These are phyloP conservation scores for Orbilia javanica DNA, from an alignment of 2,329 filamentous ascomycete species.

Conservation along the genomic window DNA sequence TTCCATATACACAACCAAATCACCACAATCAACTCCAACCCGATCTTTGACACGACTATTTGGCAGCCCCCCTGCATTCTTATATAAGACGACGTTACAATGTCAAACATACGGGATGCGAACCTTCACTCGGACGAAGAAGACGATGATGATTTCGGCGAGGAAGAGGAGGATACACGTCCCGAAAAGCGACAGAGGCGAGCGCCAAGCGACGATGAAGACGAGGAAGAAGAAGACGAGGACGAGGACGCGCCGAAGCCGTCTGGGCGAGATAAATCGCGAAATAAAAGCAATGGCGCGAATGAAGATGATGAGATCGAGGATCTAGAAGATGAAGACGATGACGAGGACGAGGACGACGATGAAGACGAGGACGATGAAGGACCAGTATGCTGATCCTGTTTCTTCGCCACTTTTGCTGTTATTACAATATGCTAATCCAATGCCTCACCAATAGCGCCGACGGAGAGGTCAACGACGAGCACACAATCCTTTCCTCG, in stretches of 20 bases:
- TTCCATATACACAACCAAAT: not conserved
- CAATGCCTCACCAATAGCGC: conserved; percentile 45
- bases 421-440: conserved; percentile 2
- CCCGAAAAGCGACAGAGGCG: conserved; percentile 48
- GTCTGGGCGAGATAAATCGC: conserved; percentile 32
- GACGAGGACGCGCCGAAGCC: conserved; percentile 58
- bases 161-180: conserved; percentile 35
- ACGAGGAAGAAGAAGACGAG: conserved; percentile 50
- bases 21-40: not conserved
- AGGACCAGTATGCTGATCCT: conserved; percentile 36
- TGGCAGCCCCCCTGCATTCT: not conserved
- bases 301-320: conserved; percentile 55
- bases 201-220: conserved; percentile 47
- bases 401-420: not conserved
- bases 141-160: conserved; percentile 58
- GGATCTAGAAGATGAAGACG: conserved; percentile 66
- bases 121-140: conserved; percentile 58
- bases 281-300: conserved; percentile 39
- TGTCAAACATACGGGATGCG: conserved; percentile 43
- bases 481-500: conserved; percentile 81
- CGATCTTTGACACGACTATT: conserved; percentile 1
- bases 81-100: not conserved
- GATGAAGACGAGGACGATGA: conserved; percentile 76
- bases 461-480: conserved; percentile 66
- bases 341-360: conserved; percentile 70